Evolutionary conservation across 2,329 filamentous ascomycete species (phyloP).

Genomic region (Cyphellophora attinorum): DNA sequence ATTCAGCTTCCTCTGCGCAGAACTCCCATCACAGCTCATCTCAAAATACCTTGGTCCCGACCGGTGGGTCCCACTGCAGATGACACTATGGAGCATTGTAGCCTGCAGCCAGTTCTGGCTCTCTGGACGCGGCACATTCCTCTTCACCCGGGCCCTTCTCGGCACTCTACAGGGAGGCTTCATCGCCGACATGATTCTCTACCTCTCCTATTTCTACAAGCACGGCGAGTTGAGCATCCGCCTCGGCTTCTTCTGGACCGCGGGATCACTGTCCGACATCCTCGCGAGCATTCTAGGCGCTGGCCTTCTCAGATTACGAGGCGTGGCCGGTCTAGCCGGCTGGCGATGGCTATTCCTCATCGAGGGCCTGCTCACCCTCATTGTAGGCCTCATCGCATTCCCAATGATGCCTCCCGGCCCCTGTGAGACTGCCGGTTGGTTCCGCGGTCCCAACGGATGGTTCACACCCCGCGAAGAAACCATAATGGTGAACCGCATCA

Average conservation of each 20-base stretch:
- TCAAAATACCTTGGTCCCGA: constrained; percentile 45
- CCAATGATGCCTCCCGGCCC: constrained; percentile 56
- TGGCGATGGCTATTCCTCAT: constrained; percentile 27
- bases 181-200: constrained; percentile 24
- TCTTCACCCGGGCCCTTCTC: constrained; percentile 30
- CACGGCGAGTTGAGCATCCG: constrained; percentile 23
- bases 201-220: constrained; percentile 29
- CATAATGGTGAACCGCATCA: constrained; percentile 50
- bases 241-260: constrained; percentile 27
- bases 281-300: constrained; percentile 25
- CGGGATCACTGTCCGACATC: constrained; percentile 22
- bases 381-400: constrained; percentile 47
- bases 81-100: constrained; percentile 27
- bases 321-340: constrained; percentile 28
- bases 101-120: constrained; percentile 34
- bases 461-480: constrained; percentile 51
- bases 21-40: constrained; percentile 49
- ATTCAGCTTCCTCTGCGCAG: constrained; percentile 42
- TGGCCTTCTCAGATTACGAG: constrained; percentile 30
- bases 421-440: constrained; percentile 51
- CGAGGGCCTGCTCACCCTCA: constrained; percentile 46
- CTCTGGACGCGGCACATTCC: constrained; percentile 30
- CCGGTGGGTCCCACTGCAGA: constrained; percentile 46
- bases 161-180: constrained; percentile 40
- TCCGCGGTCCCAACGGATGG: constrained; percentile 43